Conservation (phyloP, 2,329 filamentous ascomycete genomes). For the Diaporthe citri region DNA sequence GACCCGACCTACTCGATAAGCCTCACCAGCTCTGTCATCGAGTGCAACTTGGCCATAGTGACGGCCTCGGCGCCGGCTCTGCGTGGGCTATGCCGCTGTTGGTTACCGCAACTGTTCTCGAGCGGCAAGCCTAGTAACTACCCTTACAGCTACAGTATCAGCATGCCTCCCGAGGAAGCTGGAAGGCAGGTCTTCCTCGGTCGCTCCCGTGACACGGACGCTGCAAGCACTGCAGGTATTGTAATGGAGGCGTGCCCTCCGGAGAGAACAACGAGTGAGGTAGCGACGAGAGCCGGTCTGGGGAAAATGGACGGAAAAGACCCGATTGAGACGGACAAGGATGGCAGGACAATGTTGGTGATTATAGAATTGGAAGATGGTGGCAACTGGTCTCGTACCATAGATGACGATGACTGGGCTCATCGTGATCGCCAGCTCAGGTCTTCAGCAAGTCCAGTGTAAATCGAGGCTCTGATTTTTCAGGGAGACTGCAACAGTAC, state of each 20-base stretch:
- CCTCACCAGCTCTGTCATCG: constrained; percentile 45
- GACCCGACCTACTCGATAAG: constrained; percentile 45
- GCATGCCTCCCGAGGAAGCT: background rate
- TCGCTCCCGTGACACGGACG: background rate
- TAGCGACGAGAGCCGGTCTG: background rate
- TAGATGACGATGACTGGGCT: background rate
- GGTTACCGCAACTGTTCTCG: constrained; percentile 41
- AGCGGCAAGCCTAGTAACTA: background rate
- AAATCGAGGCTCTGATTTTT: background rate
- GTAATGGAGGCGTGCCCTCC: background rate
- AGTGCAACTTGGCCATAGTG: constrained; percentile 46
- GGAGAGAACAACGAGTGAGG: background rate
- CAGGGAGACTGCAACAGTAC: background rate
- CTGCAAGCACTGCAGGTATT: background rate
- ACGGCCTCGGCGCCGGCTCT: constrained; percentile 45
- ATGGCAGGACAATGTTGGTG: background rate
- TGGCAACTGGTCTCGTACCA: background rate
- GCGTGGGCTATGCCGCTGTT: constrained; percentile 43
- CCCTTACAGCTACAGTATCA: constrained; percentile 13
- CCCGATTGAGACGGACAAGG: background rate
- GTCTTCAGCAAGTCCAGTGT: background rate
- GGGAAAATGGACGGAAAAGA: background rate
- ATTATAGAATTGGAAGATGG: constrained; percentile 8
- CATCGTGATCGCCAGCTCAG: background rate
- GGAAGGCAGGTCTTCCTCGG: background rate